Evolutionary conservation across 1,284 basidiomycete species (phyloP).

Genomic region (Papiliotrema nemorosa): DNA sequence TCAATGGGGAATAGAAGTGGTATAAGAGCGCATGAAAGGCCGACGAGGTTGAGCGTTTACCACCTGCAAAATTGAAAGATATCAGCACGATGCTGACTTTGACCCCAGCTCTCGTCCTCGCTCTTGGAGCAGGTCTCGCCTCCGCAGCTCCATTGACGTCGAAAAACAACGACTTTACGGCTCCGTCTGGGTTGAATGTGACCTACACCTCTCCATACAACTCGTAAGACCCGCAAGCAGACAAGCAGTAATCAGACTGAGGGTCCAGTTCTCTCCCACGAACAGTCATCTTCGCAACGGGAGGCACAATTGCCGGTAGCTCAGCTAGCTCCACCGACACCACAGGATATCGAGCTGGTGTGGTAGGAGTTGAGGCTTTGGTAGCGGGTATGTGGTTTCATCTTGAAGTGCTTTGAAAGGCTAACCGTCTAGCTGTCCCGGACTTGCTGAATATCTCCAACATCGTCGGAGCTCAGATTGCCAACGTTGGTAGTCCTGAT

Average conservation of each 20-base stretch:
- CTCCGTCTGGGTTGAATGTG: constrained; percentile 16
- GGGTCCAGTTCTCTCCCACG: constrained; percentile 20
- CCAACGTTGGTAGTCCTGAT: constrained; percentile 18
- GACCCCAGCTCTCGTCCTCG: too few relatives aligned
- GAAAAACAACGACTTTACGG: constrained; percentile 1
- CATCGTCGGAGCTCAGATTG: constrained; percentile 27
- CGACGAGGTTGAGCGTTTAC: too few relatives aligned
- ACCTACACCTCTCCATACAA: constrained; percentile 23
- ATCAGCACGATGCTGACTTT: too few relatives aligned
- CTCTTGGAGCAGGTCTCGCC: too few relatives aligned
- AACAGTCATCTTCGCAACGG: constrained; percentile 28
- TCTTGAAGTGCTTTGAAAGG: background rate
- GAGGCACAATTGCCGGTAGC: constrained; percentile 31
- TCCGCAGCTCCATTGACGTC: too few relatives aligned
- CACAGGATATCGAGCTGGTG: constrained; percentile 17
- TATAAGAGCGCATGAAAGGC: too few relatives aligned
- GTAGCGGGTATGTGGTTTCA: constrained; percentile 10
- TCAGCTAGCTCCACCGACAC: constrained; percentile 13
- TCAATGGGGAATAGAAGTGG: too few relatives aligned
- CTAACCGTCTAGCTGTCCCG: constrained; percentile 20
- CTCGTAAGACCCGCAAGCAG: constrained; percentile 4
- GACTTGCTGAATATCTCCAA: constrained; percentile 27
- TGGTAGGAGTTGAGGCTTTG: constrained; percentile 23
- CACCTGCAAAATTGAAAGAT: too few relatives aligned
- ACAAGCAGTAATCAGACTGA: background rate